Percentiles rank a stretch among this genome's conserved stretches.
Conservation (phyloP, 2,329 filamentous ascomycete species). For the Arthrinium puccinioides region DNA sequence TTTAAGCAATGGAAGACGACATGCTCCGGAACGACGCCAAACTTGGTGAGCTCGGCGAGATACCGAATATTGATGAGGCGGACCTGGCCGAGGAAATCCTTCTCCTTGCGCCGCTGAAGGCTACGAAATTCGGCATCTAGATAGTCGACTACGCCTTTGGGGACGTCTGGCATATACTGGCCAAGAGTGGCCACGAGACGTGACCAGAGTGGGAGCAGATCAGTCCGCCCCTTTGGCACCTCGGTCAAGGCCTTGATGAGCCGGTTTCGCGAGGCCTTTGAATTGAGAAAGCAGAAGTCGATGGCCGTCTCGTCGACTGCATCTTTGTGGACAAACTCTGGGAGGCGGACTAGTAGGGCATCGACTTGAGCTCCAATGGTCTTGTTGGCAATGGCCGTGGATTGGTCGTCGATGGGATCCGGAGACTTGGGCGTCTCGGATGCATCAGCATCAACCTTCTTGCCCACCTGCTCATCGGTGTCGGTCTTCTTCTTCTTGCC, state of each 20-base stretch:
- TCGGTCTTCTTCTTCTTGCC: conserved; percentile 89
- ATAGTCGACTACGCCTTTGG: conserved; percentile 83
- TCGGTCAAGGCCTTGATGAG: conserved; percentile 90
- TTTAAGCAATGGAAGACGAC: conserved; percentile 99
- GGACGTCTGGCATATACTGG: conserved; percentile 90
- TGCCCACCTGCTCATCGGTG: conserved; percentile 73
- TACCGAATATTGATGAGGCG: conserved; percentile 95
- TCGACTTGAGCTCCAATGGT: conserved; percentile 97
- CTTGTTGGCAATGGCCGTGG: conserved; percentile 93
- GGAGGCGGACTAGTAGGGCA: conserved; percentile 77
- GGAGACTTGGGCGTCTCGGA: conserved; percentile 41
- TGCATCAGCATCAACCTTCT: conserved; percentile 55
- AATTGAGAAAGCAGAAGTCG: conserved; percentile 97
- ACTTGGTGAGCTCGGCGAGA: conserved; percentile 93
- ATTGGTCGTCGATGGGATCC: conserved; percentile 66
- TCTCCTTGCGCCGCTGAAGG: conserved; percentile 91
- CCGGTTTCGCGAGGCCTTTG: conserved; percentile 92
- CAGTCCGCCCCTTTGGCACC: conserved; percentile 86
- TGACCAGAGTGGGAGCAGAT: conserved; percentile 87
- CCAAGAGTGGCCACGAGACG: conserved; percentile 87
- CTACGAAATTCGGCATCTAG: conserved; percentile 96
- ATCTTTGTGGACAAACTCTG: conserved; percentile 87
- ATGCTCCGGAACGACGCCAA: conserved; percentile 94
- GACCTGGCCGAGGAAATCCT: conserved; percentile 93
- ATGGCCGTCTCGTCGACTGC: conserved; percentile 85